Conservation (phyloP, 305 asterid genomes). For the Ruellia speciosa region DNA sequence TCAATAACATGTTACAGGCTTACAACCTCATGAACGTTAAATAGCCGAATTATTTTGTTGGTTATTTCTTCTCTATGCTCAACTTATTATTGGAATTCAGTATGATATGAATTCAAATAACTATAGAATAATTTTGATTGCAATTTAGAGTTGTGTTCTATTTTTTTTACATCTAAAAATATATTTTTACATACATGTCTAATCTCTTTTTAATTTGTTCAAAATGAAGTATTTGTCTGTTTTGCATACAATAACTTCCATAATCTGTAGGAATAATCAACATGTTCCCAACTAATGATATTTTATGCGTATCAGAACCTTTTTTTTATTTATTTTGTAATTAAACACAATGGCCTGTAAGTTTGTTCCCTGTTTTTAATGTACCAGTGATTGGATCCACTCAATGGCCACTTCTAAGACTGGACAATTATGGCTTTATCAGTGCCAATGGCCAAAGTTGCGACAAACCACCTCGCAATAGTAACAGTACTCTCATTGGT, state of each 20-base stretch:
- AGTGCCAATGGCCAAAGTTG: slow-evolving; percentile 81
- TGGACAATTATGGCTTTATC: slow-evolving; percentile 67
- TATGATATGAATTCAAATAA: neutral
- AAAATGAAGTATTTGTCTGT: no score
- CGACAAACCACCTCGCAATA: slow-evolving; percentile 39
- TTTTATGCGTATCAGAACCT: slow-evolving; percentile 2
- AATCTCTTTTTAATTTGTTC: no score
- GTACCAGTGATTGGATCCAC: slow-evolving; percentile 77
- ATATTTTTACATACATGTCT: no score
- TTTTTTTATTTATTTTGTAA: neutral
- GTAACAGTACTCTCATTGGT: slow-evolving; percentile 51
- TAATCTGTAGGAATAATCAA: no score
- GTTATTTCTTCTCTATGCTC: neutral
- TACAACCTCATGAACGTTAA: neutral
- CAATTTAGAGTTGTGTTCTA: neutral
- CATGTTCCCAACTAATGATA: slow-evolving; percentile 10
- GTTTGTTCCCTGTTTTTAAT: slow-evolving; percentile 22
- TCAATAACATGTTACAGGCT: neutral
- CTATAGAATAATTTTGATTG: neutral
- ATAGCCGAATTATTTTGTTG: neutral
- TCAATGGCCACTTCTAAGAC: slow-evolving; percentile 77
- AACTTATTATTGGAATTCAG: neutral
- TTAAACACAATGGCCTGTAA: slow-evolving; percentile 16
- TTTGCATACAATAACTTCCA: no score
- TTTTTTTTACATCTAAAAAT: neutral